Conservation (phyloP, 805 yeast species). For the Wickerhamomyces queroliae region DNA sequence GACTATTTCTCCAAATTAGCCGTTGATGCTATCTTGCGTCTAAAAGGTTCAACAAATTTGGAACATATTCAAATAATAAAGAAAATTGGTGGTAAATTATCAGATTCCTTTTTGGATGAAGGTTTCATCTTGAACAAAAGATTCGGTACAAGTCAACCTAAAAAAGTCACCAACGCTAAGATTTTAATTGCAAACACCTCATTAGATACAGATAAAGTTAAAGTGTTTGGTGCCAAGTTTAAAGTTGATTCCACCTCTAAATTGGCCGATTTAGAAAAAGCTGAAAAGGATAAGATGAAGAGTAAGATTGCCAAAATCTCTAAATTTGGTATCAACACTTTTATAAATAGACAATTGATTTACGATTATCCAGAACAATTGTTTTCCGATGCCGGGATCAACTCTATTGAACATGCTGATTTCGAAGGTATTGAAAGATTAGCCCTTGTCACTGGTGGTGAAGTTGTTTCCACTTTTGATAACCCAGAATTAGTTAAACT, state of each 20-base stretch:
- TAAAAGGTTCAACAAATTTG: conserved; percentile 82
- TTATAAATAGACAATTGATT: conserved; percentile 92
- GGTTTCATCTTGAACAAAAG: conserved; percentile 90
- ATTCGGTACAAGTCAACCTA: conserved; percentile 94
- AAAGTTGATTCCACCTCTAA: conserved; percentile 93
- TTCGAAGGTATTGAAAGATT: conserved; percentile 96
- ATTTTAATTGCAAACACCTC: conserved; percentile 94
- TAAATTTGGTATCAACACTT: conserved; percentile 80
- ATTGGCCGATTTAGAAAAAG: conserved; percentile 87
- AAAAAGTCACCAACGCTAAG: conserved; percentile 72
- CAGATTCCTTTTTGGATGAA: conserved; percentile 91
- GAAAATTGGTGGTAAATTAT: conserved; percentile 86
- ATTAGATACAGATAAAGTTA: conserved; percentile 95
- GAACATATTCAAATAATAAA: conserved; percentile 92
- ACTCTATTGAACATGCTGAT: conserved; percentile 96
- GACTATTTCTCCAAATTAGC: conserved; percentile 85
- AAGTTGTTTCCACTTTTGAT: conserved; percentile 95
- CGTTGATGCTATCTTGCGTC: conserved; percentile 89
- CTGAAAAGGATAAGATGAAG: conserved; percentile 92
- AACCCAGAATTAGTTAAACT: conserved; percentile 79
- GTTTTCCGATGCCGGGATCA: conserved; percentile 80
- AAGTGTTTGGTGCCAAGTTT: conserved; percentile 95
- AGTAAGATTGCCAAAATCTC: conserved; percentile 83
- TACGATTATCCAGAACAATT: conserved; percentile 98
- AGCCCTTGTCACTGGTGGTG: conserved; percentile 96